A percentile compares a stretch with the other conserved stretches of the same genome.
phyloP scores from a whole-genome alignment of 208 protist genomes.

The Lotmaria passim region DNA sequence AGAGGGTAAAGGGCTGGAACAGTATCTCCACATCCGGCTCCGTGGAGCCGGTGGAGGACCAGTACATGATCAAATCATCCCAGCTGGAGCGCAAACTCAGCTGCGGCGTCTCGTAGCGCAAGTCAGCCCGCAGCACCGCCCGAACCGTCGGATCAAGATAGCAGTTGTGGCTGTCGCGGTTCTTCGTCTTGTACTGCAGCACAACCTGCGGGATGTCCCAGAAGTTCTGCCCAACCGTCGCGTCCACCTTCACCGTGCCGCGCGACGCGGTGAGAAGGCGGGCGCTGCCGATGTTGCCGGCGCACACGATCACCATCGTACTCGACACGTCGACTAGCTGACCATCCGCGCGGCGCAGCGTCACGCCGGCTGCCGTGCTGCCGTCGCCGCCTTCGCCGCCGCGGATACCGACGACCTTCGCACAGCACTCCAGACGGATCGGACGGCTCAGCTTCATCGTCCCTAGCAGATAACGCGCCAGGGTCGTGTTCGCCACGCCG shows the following conservation, averaged over 20 bases:
- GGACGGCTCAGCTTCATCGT: constrained; percentile 71
- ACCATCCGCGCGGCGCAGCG: constrained; percentile 48
- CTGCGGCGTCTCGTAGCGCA: constrained; percentile 42
- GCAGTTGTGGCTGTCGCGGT: constrained; percentile 75
- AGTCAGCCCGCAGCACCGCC: constrained; percentile 40
- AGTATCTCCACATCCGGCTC: constrained; percentile 72
- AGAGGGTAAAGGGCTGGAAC: constrained; percentile 86
- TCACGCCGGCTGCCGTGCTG: constrained; percentile 54
- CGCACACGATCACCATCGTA: constrained; percentile 61
- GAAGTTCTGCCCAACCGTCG: constrained; percentile 57
- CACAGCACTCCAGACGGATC: constrained; percentile 59
- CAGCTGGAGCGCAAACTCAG: constrained; percentile 70
- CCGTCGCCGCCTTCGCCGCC: constrained; percentile 23
- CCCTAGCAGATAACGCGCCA: constrained; percentile 78
- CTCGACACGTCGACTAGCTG: constrained; percentile 50
- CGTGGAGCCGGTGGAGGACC: constrained; percentile 50
- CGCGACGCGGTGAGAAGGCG: constrained; percentile 58
- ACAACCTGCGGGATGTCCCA: constrained; percentile 85
- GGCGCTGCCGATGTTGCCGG: constrained; percentile 67
- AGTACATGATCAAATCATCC: constrained; percentile 80
- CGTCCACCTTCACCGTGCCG: constrained; percentile 43
- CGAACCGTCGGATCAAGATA: constrained; percentile 70
- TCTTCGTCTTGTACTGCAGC: constrained; percentile 73
- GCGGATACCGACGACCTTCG: constrained; percentile 57
- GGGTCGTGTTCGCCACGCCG: constrained; percentile 66